phyloP scores from a whole-genome alignment of 345 rosid genomes.

The Eucalyptus urophylla region DNA sequence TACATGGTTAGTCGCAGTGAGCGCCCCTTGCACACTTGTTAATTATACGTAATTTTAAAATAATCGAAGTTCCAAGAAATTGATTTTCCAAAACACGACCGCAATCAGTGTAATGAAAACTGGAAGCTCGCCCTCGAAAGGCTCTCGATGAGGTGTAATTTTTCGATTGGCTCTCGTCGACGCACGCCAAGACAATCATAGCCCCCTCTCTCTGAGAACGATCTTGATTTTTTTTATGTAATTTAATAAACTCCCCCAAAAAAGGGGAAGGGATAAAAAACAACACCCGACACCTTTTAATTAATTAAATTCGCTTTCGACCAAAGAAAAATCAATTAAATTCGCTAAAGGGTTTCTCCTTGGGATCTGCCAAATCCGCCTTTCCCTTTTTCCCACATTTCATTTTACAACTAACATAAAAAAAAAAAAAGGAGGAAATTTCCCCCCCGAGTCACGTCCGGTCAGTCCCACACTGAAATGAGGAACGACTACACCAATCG shows the following conservation, averaged over 20 bases:
- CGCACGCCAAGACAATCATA: neutral
- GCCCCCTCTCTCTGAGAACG: neutral
- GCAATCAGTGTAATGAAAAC: neutral
- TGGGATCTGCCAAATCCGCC: neutral
- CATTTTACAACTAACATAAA: neutral
- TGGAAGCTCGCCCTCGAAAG: neutral
- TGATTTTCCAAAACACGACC: neutral
- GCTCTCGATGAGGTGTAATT: neutral
- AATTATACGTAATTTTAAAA: neutral
- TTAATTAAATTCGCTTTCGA: neutral
- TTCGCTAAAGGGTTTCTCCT: neutral
- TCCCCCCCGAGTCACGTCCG: neutral
- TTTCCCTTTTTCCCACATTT: neutral
- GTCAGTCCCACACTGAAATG: neutral
- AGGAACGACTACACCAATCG: neutral
- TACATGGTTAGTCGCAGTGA: no score
- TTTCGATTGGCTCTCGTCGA: neutral
- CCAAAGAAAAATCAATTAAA: neutral
- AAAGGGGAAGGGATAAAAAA: neutral
- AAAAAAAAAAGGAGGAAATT: neutral
- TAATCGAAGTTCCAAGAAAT: neutral
- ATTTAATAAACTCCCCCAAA: neutral
- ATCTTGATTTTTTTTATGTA: neutral
- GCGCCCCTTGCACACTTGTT: neutral
- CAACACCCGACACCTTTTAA: neutral